Evolutionary conservation across 768 basidiomycete species (phyloP).

Genomic region (Russula emetica): DNA sequence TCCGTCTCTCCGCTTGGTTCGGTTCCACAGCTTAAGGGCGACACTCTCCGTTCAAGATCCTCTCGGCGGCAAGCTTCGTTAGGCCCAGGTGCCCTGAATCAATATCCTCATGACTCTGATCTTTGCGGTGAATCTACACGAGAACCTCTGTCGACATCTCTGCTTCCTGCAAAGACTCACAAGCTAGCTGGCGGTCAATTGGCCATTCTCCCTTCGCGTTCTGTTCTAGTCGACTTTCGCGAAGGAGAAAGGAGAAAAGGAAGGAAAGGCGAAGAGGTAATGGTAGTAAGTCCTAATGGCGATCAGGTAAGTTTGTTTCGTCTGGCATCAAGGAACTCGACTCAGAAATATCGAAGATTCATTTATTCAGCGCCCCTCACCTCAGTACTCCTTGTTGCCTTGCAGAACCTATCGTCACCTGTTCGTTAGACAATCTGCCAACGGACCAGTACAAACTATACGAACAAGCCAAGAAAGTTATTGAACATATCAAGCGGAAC

Average conservation of each 20-base stretch:
- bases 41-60: conserved; percentile 1
- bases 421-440: conserved; percentile 40
- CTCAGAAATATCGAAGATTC: conserved; percentile 36
- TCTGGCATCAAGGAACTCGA: neutral
- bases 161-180: conserved; percentile 41
- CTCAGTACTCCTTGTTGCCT: conserved; percentile 49
- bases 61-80: conserved; percentile 3
- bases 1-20: neutral
- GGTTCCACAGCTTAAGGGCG: neutral
- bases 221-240: conserved; percentile 54
- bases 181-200: conserved; percentile 47
- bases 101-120: neutral
- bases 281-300: conserved; percentile 43
- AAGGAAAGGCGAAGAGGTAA: conserved; percentile 44
- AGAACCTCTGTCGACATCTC: conserved; percentile 21
- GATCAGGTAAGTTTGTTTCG: conserved; percentile 32
- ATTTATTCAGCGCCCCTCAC: conserved; percentile 47
- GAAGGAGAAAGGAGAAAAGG: conserved; percentile 49
- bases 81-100: conserved; percentile 3
- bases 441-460: conserved; percentile 43
- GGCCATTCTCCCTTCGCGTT: conserved; percentile 47
- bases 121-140: neutral
- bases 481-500: conserved; percentile 48
- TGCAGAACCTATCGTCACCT: conserved; percentile 40
- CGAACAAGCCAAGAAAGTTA: conserved; percentile 41